These are phyloP conservation scores for Boletus reticulatus DNA, from an alignment of 768 basidiomycete genomes.

Conservation along the genomic window DNA sequence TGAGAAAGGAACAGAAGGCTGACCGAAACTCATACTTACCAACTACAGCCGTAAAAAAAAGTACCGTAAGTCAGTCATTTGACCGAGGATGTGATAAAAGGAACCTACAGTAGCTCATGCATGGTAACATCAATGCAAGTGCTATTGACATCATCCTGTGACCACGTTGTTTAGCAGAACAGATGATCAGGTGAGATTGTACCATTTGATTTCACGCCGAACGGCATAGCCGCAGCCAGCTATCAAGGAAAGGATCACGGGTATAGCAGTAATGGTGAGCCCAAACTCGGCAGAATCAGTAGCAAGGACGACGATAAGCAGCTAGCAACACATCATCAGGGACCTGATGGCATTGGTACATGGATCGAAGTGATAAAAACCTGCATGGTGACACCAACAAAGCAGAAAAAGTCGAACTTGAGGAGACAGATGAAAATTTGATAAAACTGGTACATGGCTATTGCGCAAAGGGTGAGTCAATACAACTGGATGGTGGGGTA, in stretches of 20 bases:
- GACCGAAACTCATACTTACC: conserved; percentile 17
- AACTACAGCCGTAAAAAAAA: conserved; percentile 18
- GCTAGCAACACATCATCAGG: conserved; percentile 39
- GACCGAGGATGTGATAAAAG: neutral
- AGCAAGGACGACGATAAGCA: conserved; percentile 74
- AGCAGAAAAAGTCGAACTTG: conserved; percentile 90
- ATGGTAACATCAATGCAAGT: conserved; percentile 74
- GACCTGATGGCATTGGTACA: neutral
- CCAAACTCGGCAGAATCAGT: conserved; percentile 72
- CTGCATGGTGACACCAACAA: conserved; percentile 88
- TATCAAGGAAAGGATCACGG: conserved; percentile 68
- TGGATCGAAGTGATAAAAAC: conserved; percentile 30
- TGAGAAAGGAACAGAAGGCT: neutral
- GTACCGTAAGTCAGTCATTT: conserved; percentile 1
- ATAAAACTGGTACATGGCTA: conserved; percentile 88
- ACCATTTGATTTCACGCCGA: conserved; percentile 81
- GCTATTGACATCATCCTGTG: conserved; percentile 66
- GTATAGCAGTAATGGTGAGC: conserved; percentile 79
- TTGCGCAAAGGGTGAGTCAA: conserved; percentile 5
- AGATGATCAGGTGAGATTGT: conserved; percentile 16
- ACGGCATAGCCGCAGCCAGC: conserved; percentile 67
- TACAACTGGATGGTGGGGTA: neutral
- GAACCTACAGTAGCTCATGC: conserved; percentile 71
- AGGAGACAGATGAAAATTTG: conserved; percentile 85
- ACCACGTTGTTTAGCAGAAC: conserved; percentile 1